phyloP scores from a whole-genome alignment of 805 yeast genomes.

The Starmerella tilneyi region DNA sequence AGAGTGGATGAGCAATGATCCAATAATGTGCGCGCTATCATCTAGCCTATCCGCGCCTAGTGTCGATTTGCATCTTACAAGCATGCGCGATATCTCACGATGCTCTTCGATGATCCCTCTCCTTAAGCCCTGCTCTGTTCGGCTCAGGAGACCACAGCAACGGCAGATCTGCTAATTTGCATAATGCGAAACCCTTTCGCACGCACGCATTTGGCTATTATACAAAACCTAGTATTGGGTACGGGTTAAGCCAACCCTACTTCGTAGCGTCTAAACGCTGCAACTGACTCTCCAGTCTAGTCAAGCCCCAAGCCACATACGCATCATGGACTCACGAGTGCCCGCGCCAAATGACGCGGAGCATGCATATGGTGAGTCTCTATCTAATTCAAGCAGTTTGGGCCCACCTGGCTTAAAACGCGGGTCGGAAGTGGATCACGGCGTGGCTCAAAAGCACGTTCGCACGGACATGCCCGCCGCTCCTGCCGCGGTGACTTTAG shows the following conservation, averaged over 20 bases:
- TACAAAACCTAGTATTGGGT: background rate
- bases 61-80: no score
- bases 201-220: background rate
- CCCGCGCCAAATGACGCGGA: background rate
- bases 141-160: no score
- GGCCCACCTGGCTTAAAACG: background rate
- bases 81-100: no score
- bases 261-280: conserved; percentile 3
- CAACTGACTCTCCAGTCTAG: background rate
- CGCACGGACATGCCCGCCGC: background rate
- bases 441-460: background rate
- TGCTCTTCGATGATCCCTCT: no score
- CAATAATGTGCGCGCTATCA: no score
- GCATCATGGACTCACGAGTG: conserved; percentile 6
- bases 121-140: no score
- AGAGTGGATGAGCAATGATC: no score
- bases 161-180: no score
- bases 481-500: background rate
- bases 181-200: no score
- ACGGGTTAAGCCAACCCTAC: conserved; percentile 3
- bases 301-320: background rate
- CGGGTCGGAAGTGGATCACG: background rate
- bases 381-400: background rate
- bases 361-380: background rate
- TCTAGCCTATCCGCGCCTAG: no score